Conservation (phyloP, 1,139 yeast species). For the Taiozyma onychis region DNA sequence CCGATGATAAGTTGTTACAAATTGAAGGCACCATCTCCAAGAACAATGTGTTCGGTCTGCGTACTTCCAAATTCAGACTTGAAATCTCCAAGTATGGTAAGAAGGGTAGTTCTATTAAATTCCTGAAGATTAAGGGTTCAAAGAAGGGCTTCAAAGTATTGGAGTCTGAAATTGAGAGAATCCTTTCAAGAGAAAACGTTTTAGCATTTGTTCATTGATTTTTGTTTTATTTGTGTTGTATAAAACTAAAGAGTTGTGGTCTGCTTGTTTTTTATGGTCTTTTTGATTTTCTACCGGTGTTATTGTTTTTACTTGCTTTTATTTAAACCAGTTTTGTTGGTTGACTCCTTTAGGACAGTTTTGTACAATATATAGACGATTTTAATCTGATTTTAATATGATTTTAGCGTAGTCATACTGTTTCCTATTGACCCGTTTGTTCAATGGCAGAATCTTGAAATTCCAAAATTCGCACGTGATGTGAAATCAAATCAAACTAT, state of each 20-base stretch:
- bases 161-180: slow-evolving; percentile 42
- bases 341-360: not conserved
- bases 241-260: not conserved
- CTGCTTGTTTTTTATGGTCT: not conserved
- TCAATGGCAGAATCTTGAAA: not conserved
- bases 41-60: slow-evolving; percentile 54
- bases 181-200: slow-evolving; percentile 37
- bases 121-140: slow-evolving; percentile 62
- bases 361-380: not conserved
- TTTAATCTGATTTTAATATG: not conserved
- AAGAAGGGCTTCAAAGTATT: slow-evolving; percentile 56
- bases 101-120: slow-evolving; percentile 44
- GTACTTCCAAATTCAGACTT: slow-evolving; percentile 60
- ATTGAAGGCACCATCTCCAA: slow-evolving; percentile 59
- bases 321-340: not conserved
- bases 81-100: slow-evolving; percentile 34
- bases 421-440: not conserved
- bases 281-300: not conserved
- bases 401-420: not conserved
- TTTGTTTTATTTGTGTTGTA: not conserved
- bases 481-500: too few species aligned
- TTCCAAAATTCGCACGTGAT: not conserved
- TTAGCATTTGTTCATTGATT: slow-evolving; percentile 19
- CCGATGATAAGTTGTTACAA: slow-evolving; percentile 38
- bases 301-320: not conserved